A percentile compares a stretch with the other conserved stretches of the same genome.
Conservation (phyloP, 306 rosid genomes). For the Vigna radiata region DNA sequence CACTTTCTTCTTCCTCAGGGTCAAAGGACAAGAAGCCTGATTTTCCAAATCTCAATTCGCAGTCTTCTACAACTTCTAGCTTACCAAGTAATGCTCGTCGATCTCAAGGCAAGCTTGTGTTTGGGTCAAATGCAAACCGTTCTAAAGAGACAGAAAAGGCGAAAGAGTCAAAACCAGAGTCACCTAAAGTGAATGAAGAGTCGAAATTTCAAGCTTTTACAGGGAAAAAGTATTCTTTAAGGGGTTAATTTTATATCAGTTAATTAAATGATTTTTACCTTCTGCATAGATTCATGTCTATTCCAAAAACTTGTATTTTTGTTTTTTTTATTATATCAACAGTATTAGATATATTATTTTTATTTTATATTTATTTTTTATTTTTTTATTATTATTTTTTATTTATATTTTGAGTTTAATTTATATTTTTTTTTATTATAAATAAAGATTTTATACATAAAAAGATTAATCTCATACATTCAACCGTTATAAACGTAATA, state of each 20-base stretch:
- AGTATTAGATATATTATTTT: neutral
- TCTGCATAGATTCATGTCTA: slow-evolving; percentile 44
- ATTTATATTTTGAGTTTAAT: no score
- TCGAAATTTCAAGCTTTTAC: slow-evolving; percentile 81
- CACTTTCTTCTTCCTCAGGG: neutral
- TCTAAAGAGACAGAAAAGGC: slow-evolving; percentile 69
- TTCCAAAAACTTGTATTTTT: slow-evolving; percentile 39
- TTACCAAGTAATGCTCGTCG: slow-evolving; percentile 62
- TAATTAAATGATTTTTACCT: slow-evolving; percentile 7
- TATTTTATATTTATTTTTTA: no score
- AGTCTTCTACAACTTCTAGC: slow-evolving; percentile 74
- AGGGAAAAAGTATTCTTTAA: slow-evolving; percentile 86
- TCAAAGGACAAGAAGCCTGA: slow-evolving; percentile 62
- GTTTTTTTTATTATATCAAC: slow-evolving; percentile 39
- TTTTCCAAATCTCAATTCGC: slow-evolving; percentile 52
- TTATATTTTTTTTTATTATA: no score
- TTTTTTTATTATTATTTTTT: no score
- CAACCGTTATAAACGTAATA: no score
- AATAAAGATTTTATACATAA: no score
- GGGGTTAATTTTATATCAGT: slow-evolving; percentile 64
- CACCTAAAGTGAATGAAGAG: slow-evolving; percentile 68
- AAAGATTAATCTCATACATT: no score
- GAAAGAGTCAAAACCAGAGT: slow-evolving; percentile 74
- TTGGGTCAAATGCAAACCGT: slow-evolving; percentile 76
- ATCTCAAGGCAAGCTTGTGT: slow-evolving; percentile 93